Evolutionary conservation across 306 rosid species (phyloP).

Genomic region (Prunus kanzakura): DNA sequence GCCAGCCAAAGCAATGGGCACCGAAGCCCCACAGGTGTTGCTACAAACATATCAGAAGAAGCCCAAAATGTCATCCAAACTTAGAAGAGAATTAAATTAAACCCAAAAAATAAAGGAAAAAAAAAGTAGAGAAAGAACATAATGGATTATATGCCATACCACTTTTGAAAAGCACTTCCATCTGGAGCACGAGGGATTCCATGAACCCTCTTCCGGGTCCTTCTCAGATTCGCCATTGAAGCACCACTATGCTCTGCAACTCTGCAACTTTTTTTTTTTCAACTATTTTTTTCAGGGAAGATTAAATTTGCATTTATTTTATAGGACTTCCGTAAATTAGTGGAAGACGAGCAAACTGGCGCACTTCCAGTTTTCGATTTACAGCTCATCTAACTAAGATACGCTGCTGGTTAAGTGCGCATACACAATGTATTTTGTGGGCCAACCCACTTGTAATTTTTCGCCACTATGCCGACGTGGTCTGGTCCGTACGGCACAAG

Average conservation of each 20-base stretch:
- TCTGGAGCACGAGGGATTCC: constrained; percentile 46
- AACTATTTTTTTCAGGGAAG: too few relatives aligned
- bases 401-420: constrained; percentile 4
- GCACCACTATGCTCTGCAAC: constrained; percentile 1
- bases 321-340: neutral
- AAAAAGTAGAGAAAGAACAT: too few relatives aligned
- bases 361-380: neutral
- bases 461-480: neutral
- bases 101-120: neutral
- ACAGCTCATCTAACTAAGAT: neutral
- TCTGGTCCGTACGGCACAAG: neutral
- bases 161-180: constrained; percentile 58
- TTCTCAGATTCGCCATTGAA: constrained; percentile 35
- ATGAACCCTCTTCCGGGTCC: constrained; percentile 43
- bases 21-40: constrained; percentile 36
- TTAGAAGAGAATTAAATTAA: neutral
- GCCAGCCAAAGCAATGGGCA: constrained; percentile 49
- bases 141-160: constrained; percentile 26
- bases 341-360: neutral
- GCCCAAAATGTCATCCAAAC: neutral
- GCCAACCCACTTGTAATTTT: neutral
- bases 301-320: neutral
- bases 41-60: constrained; percentile 24
- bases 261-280: neutral
- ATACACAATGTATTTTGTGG: neutral